Evolutionary conservation across 306 rosid species (phyloP), one percentile per base, ranked within the genome.

Genomic region (Lathyrus aphaca): DNA sequence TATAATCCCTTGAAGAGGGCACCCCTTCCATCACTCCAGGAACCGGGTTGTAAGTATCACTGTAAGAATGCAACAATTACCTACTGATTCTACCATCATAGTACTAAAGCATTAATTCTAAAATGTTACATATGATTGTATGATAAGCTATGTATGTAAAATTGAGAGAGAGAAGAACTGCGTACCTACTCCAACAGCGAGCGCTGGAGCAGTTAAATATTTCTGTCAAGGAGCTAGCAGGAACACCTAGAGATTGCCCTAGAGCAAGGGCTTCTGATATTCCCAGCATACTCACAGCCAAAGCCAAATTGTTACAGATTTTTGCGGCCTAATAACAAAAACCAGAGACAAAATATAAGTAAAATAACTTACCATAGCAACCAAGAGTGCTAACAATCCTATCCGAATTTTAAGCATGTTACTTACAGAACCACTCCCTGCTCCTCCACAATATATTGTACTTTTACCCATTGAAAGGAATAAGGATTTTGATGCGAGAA

Each of bases 341-440:
- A 17, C 68, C 69, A 73, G 6, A 3, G 12, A 27, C 56, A 37
- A 59, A 21, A 57, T 15, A 35, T 59, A 64, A 38, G 66, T 29
- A 23, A 23, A 23, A 23, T 2, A 3, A 23, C 25, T 38, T 48
- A 39, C 16, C 13, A 23, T 18, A 16, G 58, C 12, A 48, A 48
- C 19, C n/a, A 12, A 27, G 44, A 66, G 61, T 40, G 18, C 40
- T 21, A 60, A 60, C 38, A 35, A 25, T 2, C 16, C 43, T n/a
- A 18, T 4, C 19, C 18, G 43, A 30, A 30, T 51, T 72, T 39
- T 68, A 70, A 39, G 29, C 19, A 49, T 73, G 69, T 39, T 82
- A 82, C 98, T 90, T 71, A 93, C 97, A n/a, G 97, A 88, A 77
- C 98, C 97, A 83, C 82, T 91, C 82, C 97, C 98, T n/a, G 90